A percentile compares a stretch with the other conserved stretches of the same genome.
Conservation (phyloP, 2,329 filamentous ascomycete species). For the Oidium heveae region DNA sequence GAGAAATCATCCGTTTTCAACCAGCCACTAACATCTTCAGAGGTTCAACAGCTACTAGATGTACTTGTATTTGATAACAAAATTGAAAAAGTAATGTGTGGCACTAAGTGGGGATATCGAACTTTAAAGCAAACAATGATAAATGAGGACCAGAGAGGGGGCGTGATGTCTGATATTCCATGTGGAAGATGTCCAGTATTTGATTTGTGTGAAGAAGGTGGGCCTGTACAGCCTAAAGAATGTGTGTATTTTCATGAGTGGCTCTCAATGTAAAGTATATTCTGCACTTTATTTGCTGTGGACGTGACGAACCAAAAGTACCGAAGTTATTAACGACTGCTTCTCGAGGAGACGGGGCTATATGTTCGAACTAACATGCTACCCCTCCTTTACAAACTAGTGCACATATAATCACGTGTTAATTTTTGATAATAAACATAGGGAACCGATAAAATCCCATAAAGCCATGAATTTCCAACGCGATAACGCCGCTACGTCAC, state of each 20-base stretch:
- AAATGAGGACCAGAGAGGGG: slow-evolving; percentile 18
- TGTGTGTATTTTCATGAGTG: slow-evolving; percentile 84
- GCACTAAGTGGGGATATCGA: slow-evolving; percentile 11
- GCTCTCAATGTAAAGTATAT: slow-evolving; percentile 26
- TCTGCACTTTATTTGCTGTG: too few species aligned
- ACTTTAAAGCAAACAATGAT: slow-evolving; percentile 11
- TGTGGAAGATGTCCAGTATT: slow-evolving; percentile 87
- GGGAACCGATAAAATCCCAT: too few species aligned
- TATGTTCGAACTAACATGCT: too few species aligned
- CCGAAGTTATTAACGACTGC: too few species aligned
- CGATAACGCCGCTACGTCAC: too few species aligned
- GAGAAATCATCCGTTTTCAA: slow-evolving; percentile 43
- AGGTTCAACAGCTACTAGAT: slow-evolving; percentile 67
- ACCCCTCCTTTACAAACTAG: too few species aligned
- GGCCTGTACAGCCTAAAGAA: slow-evolving; percentile 67
- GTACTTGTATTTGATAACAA: slow-evolving; percentile 75
- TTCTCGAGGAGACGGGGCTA: too few species aligned
- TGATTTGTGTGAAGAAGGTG: slow-evolving; percentile 72
- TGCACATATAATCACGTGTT: too few species aligned
- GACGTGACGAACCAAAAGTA: too few species aligned
- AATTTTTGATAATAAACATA: too few species aligned
- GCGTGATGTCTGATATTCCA: slow-evolving; percentile 51
- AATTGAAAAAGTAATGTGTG: slow-evolving; percentile 32
- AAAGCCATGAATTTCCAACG: too few species aligned
- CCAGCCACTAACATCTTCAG: slow-evolving; percentile 41